phyloP scores from a whole-genome alignment of 2,329 filamentous ascomycete genomes.

The Ophiognomonia clavigignenti-juglandacearum region DNA sequence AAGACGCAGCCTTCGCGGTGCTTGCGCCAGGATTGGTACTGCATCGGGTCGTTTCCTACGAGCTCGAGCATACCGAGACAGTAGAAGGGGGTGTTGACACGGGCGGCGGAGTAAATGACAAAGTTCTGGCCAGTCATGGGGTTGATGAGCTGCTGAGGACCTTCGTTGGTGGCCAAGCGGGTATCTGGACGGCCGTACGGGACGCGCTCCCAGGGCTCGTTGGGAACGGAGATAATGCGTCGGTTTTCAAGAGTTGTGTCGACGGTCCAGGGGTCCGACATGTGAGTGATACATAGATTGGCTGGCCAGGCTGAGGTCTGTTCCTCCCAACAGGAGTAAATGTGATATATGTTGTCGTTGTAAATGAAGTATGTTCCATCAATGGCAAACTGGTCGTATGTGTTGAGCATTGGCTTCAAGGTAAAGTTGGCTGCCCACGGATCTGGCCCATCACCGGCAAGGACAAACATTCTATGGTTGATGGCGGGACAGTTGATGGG shows the following conservation, averaged over 20 bases:
- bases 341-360: constrained; percentile 27
- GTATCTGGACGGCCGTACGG: constrained; percentile 28
- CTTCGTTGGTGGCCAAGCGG: constrained; percentile 31
- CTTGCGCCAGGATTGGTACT: constrained; percentile 31
- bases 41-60: constrained; percentile 30
- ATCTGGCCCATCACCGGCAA: constrained; percentile 25
- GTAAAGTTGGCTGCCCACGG: constrained; percentile 28
- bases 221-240: constrained; percentile 28
- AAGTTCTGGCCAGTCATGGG: constrained; percentile 31
- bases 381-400: constrained; percentile 32
- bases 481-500: constrained; percentile 31
- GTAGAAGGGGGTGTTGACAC: constrained; percentile 32
- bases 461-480: constrained; percentile 33
- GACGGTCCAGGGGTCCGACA: constrained; percentile 30
- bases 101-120: constrained; percentile 31
- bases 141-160: constrained; percentile 31
- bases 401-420: constrained; percentile 28
- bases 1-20: constrained; percentile 29
- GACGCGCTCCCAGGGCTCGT: constrained; percentile 31
- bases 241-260: constrained; percentile 27
- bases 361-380: constrained; percentile 30
- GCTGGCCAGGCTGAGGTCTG: constrained; percentile 30
- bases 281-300: constrained; percentile 31
- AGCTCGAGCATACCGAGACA: constrained; percentile 32
- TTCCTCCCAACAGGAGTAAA: constrained; percentile 32